Conservation (phyloP, 208 protist species). For the Trichomonas tenax region DNA sequence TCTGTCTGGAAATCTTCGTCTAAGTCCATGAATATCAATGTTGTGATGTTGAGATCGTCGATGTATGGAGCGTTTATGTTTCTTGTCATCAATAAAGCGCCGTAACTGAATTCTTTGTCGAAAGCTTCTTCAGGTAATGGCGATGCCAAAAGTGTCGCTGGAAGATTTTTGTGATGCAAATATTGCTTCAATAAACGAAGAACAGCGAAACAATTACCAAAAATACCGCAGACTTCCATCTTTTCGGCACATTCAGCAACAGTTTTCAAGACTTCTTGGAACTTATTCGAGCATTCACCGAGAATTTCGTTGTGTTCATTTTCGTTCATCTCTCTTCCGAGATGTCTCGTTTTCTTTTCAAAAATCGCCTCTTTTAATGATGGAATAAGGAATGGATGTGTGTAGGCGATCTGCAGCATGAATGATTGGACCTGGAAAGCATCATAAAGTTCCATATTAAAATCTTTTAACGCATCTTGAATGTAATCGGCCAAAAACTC, state of each 20-base stretch:
- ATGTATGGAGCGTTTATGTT: background rate
- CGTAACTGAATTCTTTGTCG: background rate
- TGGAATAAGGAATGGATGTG: background rate
- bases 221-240: background rate
- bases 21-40: background rate
- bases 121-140: background rate
- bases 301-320: background rate
- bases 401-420: background rate
- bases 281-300: background rate
- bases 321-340: background rate
- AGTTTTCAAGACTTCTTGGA: background rate
- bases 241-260: background rate
- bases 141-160: background rate
- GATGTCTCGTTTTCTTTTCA: background rate
- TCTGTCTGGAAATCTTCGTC: background rate
- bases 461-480: background rate
- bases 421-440: background rate
- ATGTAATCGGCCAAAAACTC: background rate
- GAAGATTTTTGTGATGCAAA: background rate
- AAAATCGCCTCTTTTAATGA: background rate
- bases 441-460: background rate
- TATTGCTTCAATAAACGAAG: background rate
- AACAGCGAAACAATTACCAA: background rate
- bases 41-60: background rate
- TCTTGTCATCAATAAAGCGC: background rate